Base-by-base conservation (phyloP, 2,329 filamentous ascomycete genomes). In the Aspergillus sojae region DNA sequence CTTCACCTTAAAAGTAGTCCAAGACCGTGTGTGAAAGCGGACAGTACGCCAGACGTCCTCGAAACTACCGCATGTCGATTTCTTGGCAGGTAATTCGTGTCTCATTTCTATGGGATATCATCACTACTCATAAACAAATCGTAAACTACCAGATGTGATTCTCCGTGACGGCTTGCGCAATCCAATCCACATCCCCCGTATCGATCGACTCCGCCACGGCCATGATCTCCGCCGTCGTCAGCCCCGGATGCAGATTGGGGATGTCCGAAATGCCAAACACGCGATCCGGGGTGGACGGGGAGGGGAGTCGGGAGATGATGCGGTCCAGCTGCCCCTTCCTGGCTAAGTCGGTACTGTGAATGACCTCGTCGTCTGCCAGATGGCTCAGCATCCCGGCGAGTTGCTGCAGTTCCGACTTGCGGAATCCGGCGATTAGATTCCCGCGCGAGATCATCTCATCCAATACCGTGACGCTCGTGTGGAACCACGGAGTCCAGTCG, bases 131-230 rank as follows among this genome's bases (percentile, higher is more conserved):
- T 41, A n/a, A 41, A 48, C 2, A 26, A 21, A 21, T 36, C 19
- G 7, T n/a, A 14, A 28, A n/a, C 54, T 61, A 80, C 79, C 77
- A 81, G 10, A 81, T 81, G 53, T 77, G 72, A 65, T 82, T 80
- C 53, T 82, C 79, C 39, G 80, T 75, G 61, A 83, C 79, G 0
- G 79, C 79, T 58, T 83, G 80, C 0, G 79, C 81, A 41, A 84
- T 73, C 79, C 81, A 84, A 45, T 83, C 81, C 2, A 80, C 80
- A 36, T 82, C 79, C 56, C 72, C 70, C 26, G 67, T 74, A 66
- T 81, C 82, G 61, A 84, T 83, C 14, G 81, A 82, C 53, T 84
- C 80, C 0, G 82, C 81, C 63, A 84, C 77, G 3, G 81, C 81
- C 65, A 83, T 77, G 45, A 84, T 82, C 57, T 83, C 80, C 2